Base-by-base conservation (phyloP, 805 yeast species). In the Geotrichum ghanense region DNA sequence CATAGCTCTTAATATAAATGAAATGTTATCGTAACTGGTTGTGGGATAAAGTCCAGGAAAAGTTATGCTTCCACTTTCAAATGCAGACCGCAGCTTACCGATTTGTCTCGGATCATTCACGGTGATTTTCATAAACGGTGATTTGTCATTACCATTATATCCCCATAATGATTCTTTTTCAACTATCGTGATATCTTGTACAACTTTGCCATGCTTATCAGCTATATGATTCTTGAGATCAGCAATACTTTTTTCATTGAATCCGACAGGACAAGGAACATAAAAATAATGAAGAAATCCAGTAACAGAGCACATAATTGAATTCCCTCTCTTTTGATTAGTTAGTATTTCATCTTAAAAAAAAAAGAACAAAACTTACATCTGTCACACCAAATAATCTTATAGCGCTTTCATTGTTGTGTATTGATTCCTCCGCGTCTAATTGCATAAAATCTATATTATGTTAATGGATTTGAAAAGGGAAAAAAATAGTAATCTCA, bases 111-210 rank as follows among this genome's bases (percentile, higher is more conserved):
- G 82, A 56, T 83, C 81, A 7, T 73, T 73, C 14, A 80, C 81
- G 37, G 72, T 71, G 16, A 92, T 70, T 61, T 83, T 85, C 62
- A 92, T 73, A 56, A 89, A 92, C 2, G 95, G 88, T 2, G 81
- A 70, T 56, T 81, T 80, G 9, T 73, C 69, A 55, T 82, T 86
- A 50, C 94, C 92, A 48, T 80, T 80, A 60, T 74, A 92, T 7
- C 97, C 97, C 97, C 97, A 90, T 48, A 92, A 80, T 9, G 94
- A 82, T 61, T 90, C 95, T 56, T 86, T 87, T 58, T 73, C 63
- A 3, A 63, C 70, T 12, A 89, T 69, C 49, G 84, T 87, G 19
- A 90, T 69, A 19, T 73, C 73, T 50, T 76, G 72, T 9, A 87
- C 70, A n/a, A 82, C 81, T 45, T 69, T 71, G 49, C 74, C 81